These are phyloP conservation scores for Jimgerdemannia flammicorona DNA, from an alignment of 192 early-diverging fungal species.

Conservation along the genomic window DNA sequence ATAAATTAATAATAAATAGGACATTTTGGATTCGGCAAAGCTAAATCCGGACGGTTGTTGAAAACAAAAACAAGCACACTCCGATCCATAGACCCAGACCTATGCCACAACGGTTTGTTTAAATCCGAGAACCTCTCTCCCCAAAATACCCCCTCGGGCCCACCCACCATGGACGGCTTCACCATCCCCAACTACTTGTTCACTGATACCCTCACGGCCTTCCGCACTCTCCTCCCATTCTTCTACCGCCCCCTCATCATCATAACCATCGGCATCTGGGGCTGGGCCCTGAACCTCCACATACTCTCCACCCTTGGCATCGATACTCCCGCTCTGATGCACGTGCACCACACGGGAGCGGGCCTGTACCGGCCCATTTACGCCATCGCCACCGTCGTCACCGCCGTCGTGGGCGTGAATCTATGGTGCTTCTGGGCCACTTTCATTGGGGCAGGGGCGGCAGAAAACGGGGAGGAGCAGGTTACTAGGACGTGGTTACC, in stretches of 20 bases:
- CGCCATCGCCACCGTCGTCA: conserved; percentile 35
- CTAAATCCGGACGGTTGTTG: too few species aligned
- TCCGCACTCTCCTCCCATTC: conserved; percentile 28
- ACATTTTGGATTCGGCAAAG: too few species aligned
- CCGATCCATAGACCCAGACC: too few species aligned
- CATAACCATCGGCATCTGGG: conserved; percentile 52
- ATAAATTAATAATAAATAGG: too few species aligned
- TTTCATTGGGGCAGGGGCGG: conserved; percentile 14
- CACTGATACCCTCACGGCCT: conserved; percentile 1
- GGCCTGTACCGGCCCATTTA: conserved; percentile 41
- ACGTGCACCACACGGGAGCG: conserved; percentile 15
- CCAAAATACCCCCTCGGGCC: too few species aligned
- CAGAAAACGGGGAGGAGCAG: conserved; percentile 3
- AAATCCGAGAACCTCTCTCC: too few species aligned
- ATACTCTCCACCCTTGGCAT: conserved; percentile 38
- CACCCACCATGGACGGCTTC: conserved; percentile 15
- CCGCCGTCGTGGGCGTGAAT: conserved; percentile 38
- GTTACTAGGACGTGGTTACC: conserved; percentile 35
- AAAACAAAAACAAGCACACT: too few species aligned
- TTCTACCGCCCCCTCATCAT: conserved; percentile 47
- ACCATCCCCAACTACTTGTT: neutral
- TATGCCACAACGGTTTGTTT: too few species aligned
- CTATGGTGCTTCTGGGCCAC: conserved; percentile 44
- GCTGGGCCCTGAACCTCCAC: conserved; percentile 52
- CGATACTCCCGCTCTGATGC: conserved; percentile 30